Evolutionary conservation across 2,329 filamentous ascomycete species (phyloP), one percentile per base, ranked within the genome.

Genomic region (Cladosporium colombiae): DNA sequence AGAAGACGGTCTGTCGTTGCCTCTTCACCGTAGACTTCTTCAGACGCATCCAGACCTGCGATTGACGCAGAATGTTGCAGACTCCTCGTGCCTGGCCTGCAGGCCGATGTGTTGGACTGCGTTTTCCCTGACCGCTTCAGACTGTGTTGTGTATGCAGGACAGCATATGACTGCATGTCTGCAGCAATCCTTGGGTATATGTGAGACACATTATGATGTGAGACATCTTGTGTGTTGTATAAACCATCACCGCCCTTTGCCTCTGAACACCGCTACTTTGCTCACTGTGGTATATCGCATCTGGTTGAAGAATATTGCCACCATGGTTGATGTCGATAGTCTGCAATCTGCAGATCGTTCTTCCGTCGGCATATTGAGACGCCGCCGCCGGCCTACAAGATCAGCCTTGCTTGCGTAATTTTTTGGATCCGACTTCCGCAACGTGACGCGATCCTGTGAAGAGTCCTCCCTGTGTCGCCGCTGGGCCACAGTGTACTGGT

Each of bases 31-130:
- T 37, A 29, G 56, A 10, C 31, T 46, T 59, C 56, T 57, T 46
- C 35, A 59, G 56, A 59, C 56, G 56, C 56, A 27, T 59, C 56
- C 56, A 59, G 56, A 21, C 37, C 37, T 46, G 16, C 23, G 35
- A 27, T 57, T 27, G 21, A 23, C 33, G 33, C 31, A 57, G n/a
- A 21, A 35, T 16, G 31, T 23, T 40, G 33, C 55, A 57, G 33
- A 13, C 1, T 14, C 33, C 31, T 46, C 56, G 16, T 37, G 56
- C 56, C 13, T 31, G n/a, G 21, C 37, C 23, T 44, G 56, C 56
- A 59, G 35, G 14, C 25, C 25, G 56, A 46, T 23, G 33, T 46
- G 56, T 46, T 46, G 29, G 27, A 16, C 11, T 29, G 37, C 25
- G 14, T 46, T 16, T 40, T 21, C 33, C 13, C 56, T 44, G 56